Conservation (phyloP, 805 yeast species). For the Yarrowia sp. region DNA sequence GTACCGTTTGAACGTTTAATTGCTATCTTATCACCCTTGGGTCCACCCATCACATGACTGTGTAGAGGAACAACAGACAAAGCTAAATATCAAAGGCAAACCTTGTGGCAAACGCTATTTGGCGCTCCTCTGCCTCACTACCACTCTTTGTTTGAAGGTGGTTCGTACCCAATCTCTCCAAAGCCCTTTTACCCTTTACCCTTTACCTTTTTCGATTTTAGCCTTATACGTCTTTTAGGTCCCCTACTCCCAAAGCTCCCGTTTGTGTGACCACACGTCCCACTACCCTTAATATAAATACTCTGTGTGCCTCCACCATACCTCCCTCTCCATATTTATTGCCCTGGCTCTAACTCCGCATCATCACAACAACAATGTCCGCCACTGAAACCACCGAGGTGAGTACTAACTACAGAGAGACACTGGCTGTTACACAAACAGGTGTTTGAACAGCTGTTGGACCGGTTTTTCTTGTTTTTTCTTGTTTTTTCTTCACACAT, state of each 20-base stretch:
- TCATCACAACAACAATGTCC: constrained; percentile 12
- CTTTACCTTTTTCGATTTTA: constrained; percentile 3
- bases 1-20: too few species aligned
- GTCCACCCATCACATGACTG: too few species aligned
- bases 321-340: constrained; percentile 8
- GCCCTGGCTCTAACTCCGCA: constrained; percentile 22
- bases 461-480: too few species aligned
- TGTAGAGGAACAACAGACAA: too few species aligned
- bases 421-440: neutral
- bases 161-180: constrained; percentile 15
- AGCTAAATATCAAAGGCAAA: neutral
- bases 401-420: neutral
- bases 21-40: too few species aligned
- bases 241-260: neutral
- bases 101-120: neutral
- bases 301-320: neutral
- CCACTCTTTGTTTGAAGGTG: neutral
- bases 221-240: constrained; percentile 10
- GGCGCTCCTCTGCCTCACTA: neutral
- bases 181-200: neutral
- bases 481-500: too few species aligned
- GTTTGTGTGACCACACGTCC: neutral
- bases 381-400: constrained; percentile 17
- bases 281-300: constrained; percentile 21
- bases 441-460: neutral